Conservation (phyloP, 805 yeast species). For the Lipomyces starkeyi region DNA sequence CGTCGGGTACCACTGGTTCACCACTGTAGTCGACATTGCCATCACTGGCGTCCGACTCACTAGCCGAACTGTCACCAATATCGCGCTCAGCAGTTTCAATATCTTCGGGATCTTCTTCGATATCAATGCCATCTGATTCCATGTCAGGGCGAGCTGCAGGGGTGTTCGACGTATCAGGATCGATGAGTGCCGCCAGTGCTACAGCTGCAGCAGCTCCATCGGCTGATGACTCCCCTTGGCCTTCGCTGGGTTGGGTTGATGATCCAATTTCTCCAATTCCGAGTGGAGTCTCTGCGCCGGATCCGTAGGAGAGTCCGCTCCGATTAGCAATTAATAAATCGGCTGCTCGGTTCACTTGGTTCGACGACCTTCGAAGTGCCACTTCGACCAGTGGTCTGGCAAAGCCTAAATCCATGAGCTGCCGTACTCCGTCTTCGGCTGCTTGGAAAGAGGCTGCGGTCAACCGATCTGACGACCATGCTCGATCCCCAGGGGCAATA, state of each 20-base stretch:
- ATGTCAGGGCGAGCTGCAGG: background rate
- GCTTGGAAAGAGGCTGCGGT: conserved; percentile 34
- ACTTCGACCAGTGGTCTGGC: conserved; percentile 22
- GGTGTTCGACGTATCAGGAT: background rate
- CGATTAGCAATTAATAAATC: conserved; percentile 7
- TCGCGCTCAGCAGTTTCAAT: conserved; percentile 6
- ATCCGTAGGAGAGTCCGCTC: background rate
- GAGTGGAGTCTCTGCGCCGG: background rate
- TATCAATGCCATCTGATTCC: background rate
- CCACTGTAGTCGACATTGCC: background rate
- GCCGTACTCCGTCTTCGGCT: conserved; percentile 40
- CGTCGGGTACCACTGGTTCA: background rate
- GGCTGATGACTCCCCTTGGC: background rate
- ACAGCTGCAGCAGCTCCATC: background rate
- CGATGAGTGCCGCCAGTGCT: background rate
- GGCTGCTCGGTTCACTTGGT: conserved; percentile 7
- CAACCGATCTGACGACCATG: conserved; percentile 30
- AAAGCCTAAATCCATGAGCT: conserved; percentile 39
- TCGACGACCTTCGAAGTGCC: conserved; percentile 4
- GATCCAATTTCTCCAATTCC: background rate
- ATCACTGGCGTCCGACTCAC: background rate
- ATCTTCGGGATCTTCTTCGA: background rate
- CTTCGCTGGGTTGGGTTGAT: background rate
- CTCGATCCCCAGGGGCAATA: conserved; percentile 6
- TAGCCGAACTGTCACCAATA: background rate